Percentiles rank a stretch among this genome's conserved stretches.
phyloP scores from a whole-genome alignment of 139 green algal genomes.

The Chlorokybus atmophyticus region DNA sequence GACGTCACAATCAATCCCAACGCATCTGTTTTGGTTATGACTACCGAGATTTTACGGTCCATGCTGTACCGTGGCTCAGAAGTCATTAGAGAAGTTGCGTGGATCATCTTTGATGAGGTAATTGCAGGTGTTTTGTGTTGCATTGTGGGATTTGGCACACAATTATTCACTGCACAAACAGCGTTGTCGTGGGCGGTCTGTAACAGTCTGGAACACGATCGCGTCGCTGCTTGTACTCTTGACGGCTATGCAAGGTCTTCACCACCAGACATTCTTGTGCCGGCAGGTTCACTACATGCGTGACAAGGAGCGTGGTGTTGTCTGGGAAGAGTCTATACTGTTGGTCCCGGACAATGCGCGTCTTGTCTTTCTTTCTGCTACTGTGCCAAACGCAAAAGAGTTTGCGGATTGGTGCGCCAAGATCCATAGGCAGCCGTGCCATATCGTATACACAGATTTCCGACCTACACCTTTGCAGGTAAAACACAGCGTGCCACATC shows the following conservation, averaged over 20 bases:
- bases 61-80: conserved; percentile 62
- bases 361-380: conserved; percentile 70
- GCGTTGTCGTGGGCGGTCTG: too few relatives aligned
- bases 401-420: conserved; percentile 65
- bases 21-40: conserved; percentile 91
- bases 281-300: conserved; percentile 38
- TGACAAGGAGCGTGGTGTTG: conserved; percentile 89
- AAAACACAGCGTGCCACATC: too few relatives aligned
- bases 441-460: conserved; percentile 71
- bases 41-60: conserved; percentile 89
- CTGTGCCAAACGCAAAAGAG: conserved; percentile 63
- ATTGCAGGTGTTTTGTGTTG: too few relatives aligned
- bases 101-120: conserved; percentile 98
- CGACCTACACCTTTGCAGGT: conserved; percentile 52
- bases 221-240: too few relatives aligned
- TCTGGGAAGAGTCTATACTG: conserved; percentile 98
- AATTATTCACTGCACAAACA: too few relatives aligned
- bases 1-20: conserved; percentile 87
- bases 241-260: neutral
- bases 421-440: conserved; percentile 45
- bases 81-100: conserved; percentile 84
- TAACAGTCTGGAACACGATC: too few relatives aligned
- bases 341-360: conserved; percentile 23
- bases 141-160: too few relatives aligned
- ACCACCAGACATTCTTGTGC: neutral